Evolutionary conservation across 164 flowering plant species (phyloP), one percentile per base, ranked within the genome.

Genomic region (Euptelea pleiosperma): DNA sequence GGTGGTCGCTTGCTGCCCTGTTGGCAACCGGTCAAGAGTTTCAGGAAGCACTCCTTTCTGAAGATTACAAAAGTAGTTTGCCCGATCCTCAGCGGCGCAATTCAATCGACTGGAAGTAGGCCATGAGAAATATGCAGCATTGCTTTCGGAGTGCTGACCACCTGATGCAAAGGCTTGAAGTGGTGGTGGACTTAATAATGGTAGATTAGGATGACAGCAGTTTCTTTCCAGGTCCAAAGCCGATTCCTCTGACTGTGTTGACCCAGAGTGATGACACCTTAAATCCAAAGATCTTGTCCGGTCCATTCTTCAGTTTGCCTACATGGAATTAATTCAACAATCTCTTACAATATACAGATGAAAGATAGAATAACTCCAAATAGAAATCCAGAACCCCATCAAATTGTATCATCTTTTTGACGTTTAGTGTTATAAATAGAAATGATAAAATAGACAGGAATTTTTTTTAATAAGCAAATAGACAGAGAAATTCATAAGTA

Each of bases 41-140:
- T 86, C 96, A 19, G 92, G 96, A 31, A 87, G 70, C 12, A 85
- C 95, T 2, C 87, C 91, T 58, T 91, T 91, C 52, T 85, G 92
- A 61, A 91, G 87, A 70, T 91, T 91, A 24, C 81, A 87, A 72
- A 91, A 91, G 67, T 91, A 85, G 69, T 87, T 81, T 33, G 89
- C 91, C 25, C 98, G 79, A 69, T 77, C 92, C 73, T 91, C 98
- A 64, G 95, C 96, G 9, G 90, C 78, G 66, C 79, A 90, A 67
- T 69, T 81, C 60, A 87, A 69, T 41, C 89, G 72, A 64, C 86
- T 83, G 18, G 82, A 81, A 48, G 88, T 81, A 12, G 98, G 98
- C 98, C 98, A 91, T 10, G 94, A 89, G 73, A 91, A 91, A 75
- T 85, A 87, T 46, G 96, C 89, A 44, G 98, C 95, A 77, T 79